These are phyloP conservation scores for Chrysopogon serrulatus DNA, from an alignment of 176 grass and related monocot genomes.

Conservation along the genomic window DNA sequence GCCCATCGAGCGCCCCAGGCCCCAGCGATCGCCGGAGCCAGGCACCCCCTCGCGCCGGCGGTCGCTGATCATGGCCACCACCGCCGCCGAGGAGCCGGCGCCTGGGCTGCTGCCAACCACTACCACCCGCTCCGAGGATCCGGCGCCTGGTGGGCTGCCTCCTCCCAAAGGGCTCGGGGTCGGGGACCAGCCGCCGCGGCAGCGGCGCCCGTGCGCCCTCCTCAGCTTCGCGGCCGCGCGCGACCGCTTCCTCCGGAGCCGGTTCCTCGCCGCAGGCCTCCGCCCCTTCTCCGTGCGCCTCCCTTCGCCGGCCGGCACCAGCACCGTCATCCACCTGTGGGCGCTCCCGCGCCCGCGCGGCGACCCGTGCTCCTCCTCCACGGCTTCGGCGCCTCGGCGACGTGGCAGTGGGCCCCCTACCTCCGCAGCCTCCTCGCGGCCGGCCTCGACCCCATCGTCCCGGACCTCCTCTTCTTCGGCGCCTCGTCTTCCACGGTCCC, in stretches of 20 bases:
- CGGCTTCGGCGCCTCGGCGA: conserved; percentile 75
- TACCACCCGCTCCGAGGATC: too few relatives aligned
- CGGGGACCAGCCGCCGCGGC: background rate
- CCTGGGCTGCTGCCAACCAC: background rate
- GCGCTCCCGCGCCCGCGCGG: conserved; percentile 24
- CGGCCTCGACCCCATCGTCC: conserved; percentile 72
- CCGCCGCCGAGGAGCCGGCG: background rate
- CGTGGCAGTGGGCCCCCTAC: conserved; percentile 74
- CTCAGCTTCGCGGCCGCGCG: conserved; percentile 71
- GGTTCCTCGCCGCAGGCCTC: conserved; percentile 61
- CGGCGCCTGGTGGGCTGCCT: background rate
- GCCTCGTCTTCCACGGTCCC: conserved; percentile 32
- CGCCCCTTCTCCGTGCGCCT: conserved; percentile 47
- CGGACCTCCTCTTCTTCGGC: conserved; percentile 88
- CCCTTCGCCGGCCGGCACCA: conserved; percentile 25
- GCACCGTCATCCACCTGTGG: conserved; percentile 66
- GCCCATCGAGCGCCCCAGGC: background rate
- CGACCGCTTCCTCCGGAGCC: conserved; percentile 51
- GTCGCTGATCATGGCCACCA: conserved; percentile 27
- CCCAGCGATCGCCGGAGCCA: conserved; percentile 37
- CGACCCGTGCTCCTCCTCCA: conserved; percentile 66
- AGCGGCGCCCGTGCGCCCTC: conserved; percentile 31
- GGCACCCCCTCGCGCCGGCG: conserved; percentile 21
- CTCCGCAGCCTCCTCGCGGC: conserved; percentile 46
- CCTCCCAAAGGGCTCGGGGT: background rate